Evolutionary conservation across 2,329 filamentous ascomycete genomes (phyloP).

Genomic region (Fusarium algeriense): DNA sequence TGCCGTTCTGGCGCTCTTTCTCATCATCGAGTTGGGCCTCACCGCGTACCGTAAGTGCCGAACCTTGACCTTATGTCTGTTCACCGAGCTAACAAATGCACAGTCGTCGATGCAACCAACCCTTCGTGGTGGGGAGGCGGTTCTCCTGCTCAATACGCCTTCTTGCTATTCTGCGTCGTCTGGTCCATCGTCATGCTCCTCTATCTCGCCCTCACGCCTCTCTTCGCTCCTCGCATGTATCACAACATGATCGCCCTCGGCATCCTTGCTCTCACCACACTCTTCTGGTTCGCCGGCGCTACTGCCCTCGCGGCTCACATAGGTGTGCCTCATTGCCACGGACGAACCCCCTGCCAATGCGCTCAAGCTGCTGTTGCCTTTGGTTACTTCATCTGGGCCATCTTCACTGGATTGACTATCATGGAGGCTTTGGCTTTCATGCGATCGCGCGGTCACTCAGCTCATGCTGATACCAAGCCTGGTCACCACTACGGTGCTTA

Average conservation of each 20-base stretch:
- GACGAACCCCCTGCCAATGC: conserved; percentile 66
- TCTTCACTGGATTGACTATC: conserved; percentile 62
- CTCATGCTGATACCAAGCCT: conserved; percentile 49
- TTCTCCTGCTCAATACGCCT: conserved; percentile 73
- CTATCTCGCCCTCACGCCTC: conserved; percentile 77
- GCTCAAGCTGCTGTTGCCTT: conserved; percentile 75
- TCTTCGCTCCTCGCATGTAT: conserved; percentile 70
- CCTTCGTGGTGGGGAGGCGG: conserved; percentile 40
- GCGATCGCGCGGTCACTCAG: conserved; percentile 54
- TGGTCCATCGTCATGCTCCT: conserved; percentile 80
- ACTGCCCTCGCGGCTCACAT: conserved; percentile 79
- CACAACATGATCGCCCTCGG: conserved; percentile 74
- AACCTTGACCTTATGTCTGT: not conserved
- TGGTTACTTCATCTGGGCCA: conserved; percentile 72
- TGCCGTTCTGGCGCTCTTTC: conserved; percentile 73
- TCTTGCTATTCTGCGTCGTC: conserved; percentile 82
- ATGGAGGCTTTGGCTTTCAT: conserved; percentile 61
- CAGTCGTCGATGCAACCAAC: conserved; percentile 54
- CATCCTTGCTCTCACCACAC: conserved; percentile 78
- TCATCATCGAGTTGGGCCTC: conserved; percentile 80
- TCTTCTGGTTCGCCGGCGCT: conserved; percentile 92
- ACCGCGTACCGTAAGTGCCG: conserved; percentile 74
- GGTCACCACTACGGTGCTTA: conserved; percentile 34
- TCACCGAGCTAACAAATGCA: conserved; percentile 9
- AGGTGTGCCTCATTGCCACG: conserved; percentile 66